These are phyloP conservation scores for Hygrophorus russula DNA, from an alignment of 768 basidiomycete species.

Conservation along the genomic window DNA sequence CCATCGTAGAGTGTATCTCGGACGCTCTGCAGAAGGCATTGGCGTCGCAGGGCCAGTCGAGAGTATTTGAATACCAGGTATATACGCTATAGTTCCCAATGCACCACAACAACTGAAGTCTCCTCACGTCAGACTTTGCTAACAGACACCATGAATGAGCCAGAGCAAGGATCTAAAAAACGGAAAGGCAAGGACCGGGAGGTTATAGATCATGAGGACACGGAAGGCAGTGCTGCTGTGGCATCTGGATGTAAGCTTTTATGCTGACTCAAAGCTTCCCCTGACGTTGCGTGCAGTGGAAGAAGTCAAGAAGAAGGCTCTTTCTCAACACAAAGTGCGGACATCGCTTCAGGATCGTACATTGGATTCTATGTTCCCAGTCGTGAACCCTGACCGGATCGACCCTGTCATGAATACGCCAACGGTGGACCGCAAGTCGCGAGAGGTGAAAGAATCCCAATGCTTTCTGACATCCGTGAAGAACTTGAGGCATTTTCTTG, in stretches of 20 bases:
- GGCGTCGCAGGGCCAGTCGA: slow-evolving; percentile 50
- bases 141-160: slow-evolving; percentile 36
- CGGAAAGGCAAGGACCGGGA: slow-evolving; percentile 30
- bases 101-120: neutral
- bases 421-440: slow-evolving; percentile 19
- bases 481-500: slow-evolving; percentile 46
- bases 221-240: slow-evolving; percentile 16
- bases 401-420: slow-evolving; percentile 13
- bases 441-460: slow-evolving; percentile 61
- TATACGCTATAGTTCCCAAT: neutral
- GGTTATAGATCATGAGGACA: slow-evolving; percentile 15
- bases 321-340: slow-evolving; percentile 85
- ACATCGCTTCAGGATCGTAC: slow-evolving; percentile 83
- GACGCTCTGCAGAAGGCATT: slow-evolving; percentile 61
- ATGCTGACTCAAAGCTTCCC: neutral
- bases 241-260: slow-evolving; percentile 15
- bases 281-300: slow-evolving; percentile 2
- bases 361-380: slow-evolving; percentile 89
- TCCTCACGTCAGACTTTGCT: slow-evolving; percentile 38
- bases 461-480: slow-evolving; percentile 70
- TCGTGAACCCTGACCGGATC: slow-evolving; percentile 41
- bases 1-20: slow-evolving; percentile 66
- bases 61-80: slow-evolving; percentile 67
- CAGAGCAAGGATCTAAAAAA: slow-evolving; percentile 20
- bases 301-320: slow-evolving; percentile 35